phyloP scores from a whole-genome alignment of 257 asterid species.

The Scutellaria galericulata region DNA sequence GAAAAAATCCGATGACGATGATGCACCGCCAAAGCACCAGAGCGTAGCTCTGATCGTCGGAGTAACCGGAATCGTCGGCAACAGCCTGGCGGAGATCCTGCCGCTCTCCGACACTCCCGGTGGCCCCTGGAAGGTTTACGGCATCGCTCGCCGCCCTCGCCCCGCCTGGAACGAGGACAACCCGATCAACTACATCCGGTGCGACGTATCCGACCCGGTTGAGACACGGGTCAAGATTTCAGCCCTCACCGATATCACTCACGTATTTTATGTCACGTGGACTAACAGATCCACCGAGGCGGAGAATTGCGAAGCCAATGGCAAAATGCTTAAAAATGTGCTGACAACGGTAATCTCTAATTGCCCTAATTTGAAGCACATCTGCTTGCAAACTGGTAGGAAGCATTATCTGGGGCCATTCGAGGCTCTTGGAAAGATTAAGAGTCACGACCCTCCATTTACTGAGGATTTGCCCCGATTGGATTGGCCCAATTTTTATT shows the following conservation, averaged over 20 bases:
- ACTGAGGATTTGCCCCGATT: constrained; percentile 80
- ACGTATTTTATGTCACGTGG: constrained; percentile 87
- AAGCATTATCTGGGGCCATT: constrained; percentile 83
- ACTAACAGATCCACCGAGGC: constrained; percentile 59
- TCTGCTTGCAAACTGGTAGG: constrained; percentile 79
- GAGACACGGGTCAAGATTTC: constrained; percentile 67
- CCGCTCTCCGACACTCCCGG: constrained; percentile 97
- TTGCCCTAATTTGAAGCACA: constrained; percentile 69
- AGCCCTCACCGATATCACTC: constrained; percentile 65
- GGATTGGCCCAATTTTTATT: constrained; percentile 61
- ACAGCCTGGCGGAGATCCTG: constrained; percentile 92
- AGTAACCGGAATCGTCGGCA: constrained; percentile 94
- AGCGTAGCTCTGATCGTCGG: constrained; percentile 88
- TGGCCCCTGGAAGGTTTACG: constrained; percentile 97
- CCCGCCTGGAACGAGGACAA: constrained; percentile 85
- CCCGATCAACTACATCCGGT: constrained; percentile 71
- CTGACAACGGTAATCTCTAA: constrained; percentile 64
- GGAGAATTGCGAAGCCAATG: constrained; percentile 77
- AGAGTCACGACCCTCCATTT: constrained; percentile 66
- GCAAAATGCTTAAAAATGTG: constrained; percentile 71
- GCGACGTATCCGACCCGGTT: constrained; percentile 64
- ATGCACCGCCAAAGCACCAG: constrained; percentile 61
- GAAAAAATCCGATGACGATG: constrained; percentile 73
- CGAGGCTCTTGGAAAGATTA: constrained; percentile 49
- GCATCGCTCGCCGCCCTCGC: constrained; percentile 86